Conservation (phyloP, 495 filamentous ascomycete genomes). For the Tuber brumale region DNA sequence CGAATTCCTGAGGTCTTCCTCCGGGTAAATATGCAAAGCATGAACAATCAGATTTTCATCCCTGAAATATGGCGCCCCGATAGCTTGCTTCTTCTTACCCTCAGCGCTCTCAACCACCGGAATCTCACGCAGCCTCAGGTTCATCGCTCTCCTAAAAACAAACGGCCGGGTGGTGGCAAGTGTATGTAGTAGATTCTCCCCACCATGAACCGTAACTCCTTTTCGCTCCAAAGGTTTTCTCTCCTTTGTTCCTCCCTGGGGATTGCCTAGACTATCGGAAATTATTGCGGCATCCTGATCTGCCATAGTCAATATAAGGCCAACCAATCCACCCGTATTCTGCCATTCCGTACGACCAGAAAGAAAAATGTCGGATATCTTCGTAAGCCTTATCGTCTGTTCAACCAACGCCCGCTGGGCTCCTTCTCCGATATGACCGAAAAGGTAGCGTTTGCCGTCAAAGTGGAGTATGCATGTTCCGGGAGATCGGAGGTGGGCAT, state of each 20-base stretch:
- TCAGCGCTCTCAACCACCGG: slow-evolving; percentile 21
- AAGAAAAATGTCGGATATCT: slow-evolving; percentile 69
- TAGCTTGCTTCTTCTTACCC: neutral
- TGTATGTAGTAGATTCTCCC: slow-evolving; percentile 67
- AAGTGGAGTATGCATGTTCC: slow-evolving; percentile 75
- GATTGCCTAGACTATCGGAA: slow-evolving; percentile 40
- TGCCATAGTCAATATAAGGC: slow-evolving; percentile 73
- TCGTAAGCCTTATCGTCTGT: slow-evolving; percentile 53
- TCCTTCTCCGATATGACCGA: slow-evolving; percentile 78
- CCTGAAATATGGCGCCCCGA: slow-evolving; percentile 24
- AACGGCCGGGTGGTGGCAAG: slow-evolving; percentile 75
- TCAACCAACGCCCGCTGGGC: slow-evolving; percentile 70
- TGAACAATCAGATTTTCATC: slow-evolving; percentile 38
- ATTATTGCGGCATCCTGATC: slow-evolving; percentile 49
- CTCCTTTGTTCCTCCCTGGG: slow-evolving; percentile 37
- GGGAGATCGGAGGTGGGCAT: slow-evolving; percentile 82
- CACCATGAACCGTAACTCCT: slow-evolving; percentile 63
- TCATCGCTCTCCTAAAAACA: slow-evolving; percentile 78
- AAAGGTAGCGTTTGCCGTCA: slow-evolving; percentile 73
- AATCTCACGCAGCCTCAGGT: slow-evolving; percentile 61
- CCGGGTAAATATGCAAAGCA: slow-evolving; percentile 32
- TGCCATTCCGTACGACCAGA: slow-evolving; percentile 69
- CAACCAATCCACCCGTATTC: slow-evolving; percentile 71
- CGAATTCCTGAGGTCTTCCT: neutral
- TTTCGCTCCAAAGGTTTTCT: slow-evolving; percentile 36